Evolutionary conservation across 2,329 filamentous ascomycete genomes (phyloP).

Genomic region (Chalaropsis thielavioides): DNA sequence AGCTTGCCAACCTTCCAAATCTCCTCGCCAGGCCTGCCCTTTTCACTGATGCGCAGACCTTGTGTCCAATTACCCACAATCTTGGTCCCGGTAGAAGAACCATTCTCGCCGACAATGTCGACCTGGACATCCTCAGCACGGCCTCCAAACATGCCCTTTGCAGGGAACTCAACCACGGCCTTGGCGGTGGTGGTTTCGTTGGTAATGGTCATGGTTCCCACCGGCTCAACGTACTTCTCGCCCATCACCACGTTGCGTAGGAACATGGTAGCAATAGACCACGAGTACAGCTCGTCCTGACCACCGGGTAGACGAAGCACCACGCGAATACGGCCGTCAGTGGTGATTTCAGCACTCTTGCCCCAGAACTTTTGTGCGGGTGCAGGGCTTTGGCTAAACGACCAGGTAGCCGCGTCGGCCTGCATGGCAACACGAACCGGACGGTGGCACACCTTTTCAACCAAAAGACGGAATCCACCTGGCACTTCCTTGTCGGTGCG

Average conservation of each 20-base stretch:
- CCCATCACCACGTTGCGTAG: conserved; percentile 92
- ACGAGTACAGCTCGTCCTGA: conserved; percentile 71
- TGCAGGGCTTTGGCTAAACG: conserved; percentile 70
- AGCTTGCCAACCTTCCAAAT: conserved; percentile 69
- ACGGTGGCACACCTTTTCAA: conserved; percentile 87
- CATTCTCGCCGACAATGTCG: conserved; percentile 54
- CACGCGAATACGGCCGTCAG: conserved; percentile 72
- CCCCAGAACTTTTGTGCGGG: conserved; percentile 98
- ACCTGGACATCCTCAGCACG: conserved; percentile 79
- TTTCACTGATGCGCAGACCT: conserved; percentile 50
- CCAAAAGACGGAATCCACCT: conserved; percentile 73
- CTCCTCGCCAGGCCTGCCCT: conserved; percentile 41
- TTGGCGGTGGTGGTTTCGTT: conserved; percentile 76
- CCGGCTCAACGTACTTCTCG: conserved; percentile 94
- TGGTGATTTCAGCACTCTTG: conserved; percentile 87
- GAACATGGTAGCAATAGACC: conserved; percentile 78
- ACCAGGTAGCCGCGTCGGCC: conserved; percentile 76
- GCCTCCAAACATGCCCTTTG: conserved; percentile 93
- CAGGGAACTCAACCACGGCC: conserved; percentile 78
- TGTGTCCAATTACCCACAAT: conserved; percentile 76
- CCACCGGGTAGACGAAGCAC: conserved; percentile 51
- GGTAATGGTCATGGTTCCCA: conserved; percentile 71
- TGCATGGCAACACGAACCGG: conserved; percentile 88
- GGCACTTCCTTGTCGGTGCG: conserved; percentile 61
- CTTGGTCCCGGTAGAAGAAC: conserved; percentile 49